Conservation (phyloP, 176 grass and related monocot species). For the Metroxylon sagu region DNA sequence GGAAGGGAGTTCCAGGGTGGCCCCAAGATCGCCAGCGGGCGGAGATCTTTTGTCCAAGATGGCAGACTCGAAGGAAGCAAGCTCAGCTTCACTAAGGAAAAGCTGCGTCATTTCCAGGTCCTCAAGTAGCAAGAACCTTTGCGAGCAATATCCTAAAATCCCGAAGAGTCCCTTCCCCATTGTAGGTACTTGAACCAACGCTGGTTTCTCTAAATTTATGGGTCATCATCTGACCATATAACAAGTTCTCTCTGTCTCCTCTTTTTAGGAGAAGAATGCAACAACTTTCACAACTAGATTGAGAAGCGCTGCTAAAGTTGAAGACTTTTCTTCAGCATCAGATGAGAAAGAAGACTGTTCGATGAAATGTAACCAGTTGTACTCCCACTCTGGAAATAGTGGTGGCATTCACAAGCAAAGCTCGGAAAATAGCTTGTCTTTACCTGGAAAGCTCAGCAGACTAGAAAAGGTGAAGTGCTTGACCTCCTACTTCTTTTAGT, state of each 20-base stretch:
- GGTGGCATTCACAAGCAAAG: constrained; percentile 23
- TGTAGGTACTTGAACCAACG: constrained; percentile 22
- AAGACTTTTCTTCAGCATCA: constrained; percentile 20
- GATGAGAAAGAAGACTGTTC: constrained; percentile 34
- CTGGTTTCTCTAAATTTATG: background rate
- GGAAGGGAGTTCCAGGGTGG: background rate
- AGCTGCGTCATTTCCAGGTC: constrained; percentile 45
- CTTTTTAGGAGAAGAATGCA: constrained; percentile 51
- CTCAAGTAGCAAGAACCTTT: constrained; percentile 44
- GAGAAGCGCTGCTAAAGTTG: constrained; percentile 24
- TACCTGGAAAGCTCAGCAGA: constrained; percentile 49
- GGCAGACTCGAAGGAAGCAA: constrained; percentile 7
- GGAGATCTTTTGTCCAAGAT: constrained; percentile 2
- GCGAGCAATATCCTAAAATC: constrained; percentile 36
- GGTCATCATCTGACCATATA: too few species aligned
- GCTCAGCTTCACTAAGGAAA: constrained; percentile 37
- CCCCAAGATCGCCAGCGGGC: background rate
- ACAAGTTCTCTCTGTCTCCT: background rate
- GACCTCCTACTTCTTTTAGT: too few species aligned
- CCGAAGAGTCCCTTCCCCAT: constrained; percentile 49
- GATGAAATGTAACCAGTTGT: constrained; percentile 12
- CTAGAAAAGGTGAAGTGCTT: constrained; percentile 55
- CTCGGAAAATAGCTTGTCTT: constrained; percentile 28
- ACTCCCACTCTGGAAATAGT: background rate
- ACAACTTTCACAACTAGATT: constrained; percentile 15